A percentile compares a stretch with the other conserved stretches of the same genome.
These are phyloP conservation scores for Solanum tarijense DNA, from an alignment of 257 asterid species.

Conservation along the genomic window DNA sequence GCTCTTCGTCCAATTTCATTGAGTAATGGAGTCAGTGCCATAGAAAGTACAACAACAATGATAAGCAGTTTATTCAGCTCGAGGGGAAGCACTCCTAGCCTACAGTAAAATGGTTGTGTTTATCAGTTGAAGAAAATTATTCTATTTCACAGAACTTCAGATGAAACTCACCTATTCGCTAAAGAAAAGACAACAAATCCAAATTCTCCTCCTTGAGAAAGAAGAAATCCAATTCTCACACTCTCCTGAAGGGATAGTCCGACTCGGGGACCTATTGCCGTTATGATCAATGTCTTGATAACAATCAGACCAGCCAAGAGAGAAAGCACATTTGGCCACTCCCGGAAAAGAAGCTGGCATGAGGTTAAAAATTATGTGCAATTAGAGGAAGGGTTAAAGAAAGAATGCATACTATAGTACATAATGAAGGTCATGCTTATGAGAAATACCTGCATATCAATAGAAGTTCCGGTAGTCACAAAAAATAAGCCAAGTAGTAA, in stretches of 20 bases:
- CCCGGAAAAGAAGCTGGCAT: conserved; percentile 91
- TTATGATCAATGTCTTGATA: conserved; percentile 79
- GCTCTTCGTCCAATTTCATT: conserved; percentile 80
- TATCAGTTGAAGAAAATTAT: conserved; percentile 1
- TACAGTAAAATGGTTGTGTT: conserved; percentile 9
- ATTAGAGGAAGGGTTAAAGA: neutral
- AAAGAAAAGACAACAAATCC: conserved; percentile 91
- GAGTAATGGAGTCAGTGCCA: conserved; percentile 94
- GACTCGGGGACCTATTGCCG: conserved; percentile 93
- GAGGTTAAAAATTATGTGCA: neutral
- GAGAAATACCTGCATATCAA: conserved; percentile 75
- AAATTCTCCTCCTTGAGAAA: conserved; percentile 98
- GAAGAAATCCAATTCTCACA: conserved; percentile 87
- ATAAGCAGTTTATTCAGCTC: conserved; percentile 97
- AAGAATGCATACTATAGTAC: neutral
- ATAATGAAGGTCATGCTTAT: neutral
- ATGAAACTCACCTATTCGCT: conserved; percentile 66
- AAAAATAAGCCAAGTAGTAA: conserved; percentile 93
- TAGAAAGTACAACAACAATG: conserved; percentile 92
- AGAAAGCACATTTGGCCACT: conserved; percentile 95
- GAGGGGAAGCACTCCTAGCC: conserved; percentile 99
- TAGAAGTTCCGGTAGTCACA: conserved; percentile 95
- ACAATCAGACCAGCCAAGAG: conserved; percentile 90
- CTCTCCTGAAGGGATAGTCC: conserved; percentile 89
- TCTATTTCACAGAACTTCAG: conserved; percentile 5